Evolutionary conservation across 441 rosid species (phyloP), one percentile per base, ranked within the genome.

Genomic region (Manihot esculenta): DNA sequence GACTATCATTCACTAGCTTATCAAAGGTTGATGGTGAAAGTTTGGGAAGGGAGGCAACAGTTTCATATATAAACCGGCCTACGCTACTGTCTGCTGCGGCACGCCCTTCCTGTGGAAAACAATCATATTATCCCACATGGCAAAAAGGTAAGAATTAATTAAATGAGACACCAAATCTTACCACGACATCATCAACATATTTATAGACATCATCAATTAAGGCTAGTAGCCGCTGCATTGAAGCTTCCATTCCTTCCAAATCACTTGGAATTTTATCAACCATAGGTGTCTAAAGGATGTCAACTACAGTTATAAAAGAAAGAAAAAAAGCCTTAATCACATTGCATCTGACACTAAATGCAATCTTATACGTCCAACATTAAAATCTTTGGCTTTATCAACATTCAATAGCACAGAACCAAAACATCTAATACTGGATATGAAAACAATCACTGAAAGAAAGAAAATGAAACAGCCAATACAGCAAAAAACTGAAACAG

Each of bases 241-340:
- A 82, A 70, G 86, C 80, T 83, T 92, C 98, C 98, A 95, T 95
- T 73, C 99, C 98, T 79, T 95, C 99, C 84, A 92, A 79, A 87
- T 92, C 99, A 69, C 70, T 86, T 12, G 98, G 99, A 33, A 92
- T 84, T 82, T 92, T 92, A 81, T 91, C 97, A 10, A 86, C 88
- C 1, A 76, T 51, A 23, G 90, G 84, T n/a, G 85, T 76, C 83
- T 94, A 91, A 62, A 94, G 83, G 58, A 89, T 78, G 72, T 92
- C 96, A 69, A 79, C 98, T 92, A 73, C 73, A 62, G 68, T 41
- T 15, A 72, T 26, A 30, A 71, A 35, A 38, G 53, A 35, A 30
- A 30, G 4, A 1, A 30, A 30, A 30, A 30, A 30, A 30, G 7
- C 4, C 4, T 1, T 4, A 30, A n/a, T 18, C 60, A 24, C 14